These are phyloP conservation scores for Pelagophyceae sp. DNA, from an alignment of 352 stramenopile species.

Conservation along the genomic window DNA sequence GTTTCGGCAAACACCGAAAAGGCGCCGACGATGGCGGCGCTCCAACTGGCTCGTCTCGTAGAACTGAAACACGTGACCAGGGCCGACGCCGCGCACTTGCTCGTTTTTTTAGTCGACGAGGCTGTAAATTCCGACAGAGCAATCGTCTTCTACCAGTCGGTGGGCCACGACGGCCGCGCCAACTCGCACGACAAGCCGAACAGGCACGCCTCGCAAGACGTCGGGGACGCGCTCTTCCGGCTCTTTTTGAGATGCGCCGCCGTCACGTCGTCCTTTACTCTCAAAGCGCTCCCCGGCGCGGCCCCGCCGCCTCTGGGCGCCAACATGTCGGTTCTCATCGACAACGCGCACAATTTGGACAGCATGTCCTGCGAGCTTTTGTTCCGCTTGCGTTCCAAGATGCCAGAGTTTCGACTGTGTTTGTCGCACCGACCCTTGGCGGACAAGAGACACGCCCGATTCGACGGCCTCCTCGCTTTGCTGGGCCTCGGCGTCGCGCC, in stretches of 20 bases:
- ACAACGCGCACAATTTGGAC: conserved; percentile 6
- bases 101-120: background rate
- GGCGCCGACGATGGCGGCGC: background rate
- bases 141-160: background rate
- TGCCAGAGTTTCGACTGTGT: background rate
- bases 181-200: background rate
- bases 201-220: background rate
- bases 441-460: background rate
- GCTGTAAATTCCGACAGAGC: background rate
- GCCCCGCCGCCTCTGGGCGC: background rate
- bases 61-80: background rate
- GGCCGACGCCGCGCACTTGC: background rate
- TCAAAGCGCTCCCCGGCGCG: background rate
- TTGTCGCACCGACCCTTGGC: background rate
- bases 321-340: background rate
- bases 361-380: background rate
- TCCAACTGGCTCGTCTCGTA: background rate
- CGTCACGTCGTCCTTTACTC: background rate
- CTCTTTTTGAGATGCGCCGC: background rate
- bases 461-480: background rate
- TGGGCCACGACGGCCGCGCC: no score
- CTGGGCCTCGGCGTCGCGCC: no score
- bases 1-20: no score
- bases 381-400: background rate
- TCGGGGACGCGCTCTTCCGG: background rate